These are phyloP conservation scores for Diaporthe nobilis DNA, from an alignment of 2,329 filamentous ascomycete species.

Conservation along the genomic window DNA sequence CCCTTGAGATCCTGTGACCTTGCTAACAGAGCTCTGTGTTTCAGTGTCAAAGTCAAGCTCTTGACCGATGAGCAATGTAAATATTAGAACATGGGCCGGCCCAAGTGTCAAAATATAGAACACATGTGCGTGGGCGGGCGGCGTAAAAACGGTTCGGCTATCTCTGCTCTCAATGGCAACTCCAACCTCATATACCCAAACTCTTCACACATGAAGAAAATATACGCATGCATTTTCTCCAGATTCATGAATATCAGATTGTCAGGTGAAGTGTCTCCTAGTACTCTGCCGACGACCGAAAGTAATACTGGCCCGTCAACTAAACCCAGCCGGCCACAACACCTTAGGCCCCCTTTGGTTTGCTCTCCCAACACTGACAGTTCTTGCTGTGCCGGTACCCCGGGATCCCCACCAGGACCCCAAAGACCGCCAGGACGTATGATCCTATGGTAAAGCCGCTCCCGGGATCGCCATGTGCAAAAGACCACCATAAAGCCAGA, in stretches of 20 bases:
- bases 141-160: background rate
- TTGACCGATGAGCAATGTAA: conserved; percentile 60
- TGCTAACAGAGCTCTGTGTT: conserved; percentile 8
- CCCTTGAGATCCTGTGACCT: background rate
- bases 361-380: background rate
- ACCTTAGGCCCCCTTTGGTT: background rate
- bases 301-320: background rate
- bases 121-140: background rate
- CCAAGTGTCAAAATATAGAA: background rate
- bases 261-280: background rate
- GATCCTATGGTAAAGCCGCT: background rate
- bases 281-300: background rate
- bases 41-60: conserved; percentile 71
- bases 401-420: background rate
- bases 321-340: background rate
- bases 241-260: background rate
- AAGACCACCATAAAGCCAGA: background rate
- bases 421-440: background rate
- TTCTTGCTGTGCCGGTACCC: background rate
- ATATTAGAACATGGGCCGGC: background rate
- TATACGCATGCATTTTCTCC: background rate
- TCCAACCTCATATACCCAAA: conserved; percentile 10
- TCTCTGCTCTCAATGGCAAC: conserved; percentile 18
- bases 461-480: background rate
- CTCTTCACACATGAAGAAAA: background rate